Evolutionary conservation across 2,329 filamentous ascomycete species (phyloP).

Genomic region (Aspergillus sp.): DNA sequence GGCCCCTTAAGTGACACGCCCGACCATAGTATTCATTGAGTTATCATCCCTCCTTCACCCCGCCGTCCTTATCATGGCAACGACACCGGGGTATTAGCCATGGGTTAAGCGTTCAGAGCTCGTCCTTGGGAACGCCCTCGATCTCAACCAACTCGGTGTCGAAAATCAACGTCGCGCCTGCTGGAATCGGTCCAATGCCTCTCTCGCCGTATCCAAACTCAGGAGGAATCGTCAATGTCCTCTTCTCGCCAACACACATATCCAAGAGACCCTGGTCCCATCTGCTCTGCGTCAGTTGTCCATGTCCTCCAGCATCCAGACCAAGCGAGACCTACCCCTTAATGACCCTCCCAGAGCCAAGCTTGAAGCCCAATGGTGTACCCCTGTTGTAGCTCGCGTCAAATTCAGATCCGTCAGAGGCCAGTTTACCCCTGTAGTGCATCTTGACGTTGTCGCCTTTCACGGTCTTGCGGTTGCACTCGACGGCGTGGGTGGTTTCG

Average conservation of each 20-base stretch:
- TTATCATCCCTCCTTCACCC: not conserved
- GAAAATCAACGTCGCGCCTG: constrained; percentile 51
- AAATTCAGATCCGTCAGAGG: constrained; percentile 72
- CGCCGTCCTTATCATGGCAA: not conserved
- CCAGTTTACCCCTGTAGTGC: constrained; percentile 84
- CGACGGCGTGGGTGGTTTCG: constrained; percentile 69
- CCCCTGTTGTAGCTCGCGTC: constrained; percentile 80
- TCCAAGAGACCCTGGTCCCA: constrained; percentile 89
- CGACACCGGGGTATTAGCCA: not conserved
- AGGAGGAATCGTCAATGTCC: constrained; percentile 86
- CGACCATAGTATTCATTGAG: not conserved
- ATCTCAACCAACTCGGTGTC: constrained; percentile 13
- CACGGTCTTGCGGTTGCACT: constrained; percentile 75
- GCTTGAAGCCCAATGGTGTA: constrained; percentile 71
- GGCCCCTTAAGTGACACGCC: not conserved
- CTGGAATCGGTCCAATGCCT: constrained; percentile 78
- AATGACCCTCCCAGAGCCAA: constrained; percentile 84
- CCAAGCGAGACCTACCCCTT: constrained; percentile 62
- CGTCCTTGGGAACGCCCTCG: constrained; percentile 10
- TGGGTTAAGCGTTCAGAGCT: not conserved
- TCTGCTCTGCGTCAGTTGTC: constrained; percentile 42
- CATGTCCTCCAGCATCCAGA: not conserved
- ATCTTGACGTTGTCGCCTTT: constrained; percentile 79
- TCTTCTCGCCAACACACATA: constrained; percentile 96
- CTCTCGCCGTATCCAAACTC: constrained; percentile 78